These are phyloP conservation scores for Evansstolkia leycettana DNA, from an alignment of 495 filamentous ascomycete genomes.

Conservation along the genomic window DNA sequence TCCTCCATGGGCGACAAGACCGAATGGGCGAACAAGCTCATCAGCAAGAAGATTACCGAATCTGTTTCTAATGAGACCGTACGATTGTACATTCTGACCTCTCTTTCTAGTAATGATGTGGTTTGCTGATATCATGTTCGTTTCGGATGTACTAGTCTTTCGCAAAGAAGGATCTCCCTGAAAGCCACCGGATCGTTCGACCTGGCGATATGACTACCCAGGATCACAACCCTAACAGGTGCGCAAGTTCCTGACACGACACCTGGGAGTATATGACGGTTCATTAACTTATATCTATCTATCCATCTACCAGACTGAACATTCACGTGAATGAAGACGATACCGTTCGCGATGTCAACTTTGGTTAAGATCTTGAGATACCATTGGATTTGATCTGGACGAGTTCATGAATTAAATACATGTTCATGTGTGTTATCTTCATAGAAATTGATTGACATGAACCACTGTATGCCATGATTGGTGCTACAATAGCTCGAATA, in stretches of 20 bases:
- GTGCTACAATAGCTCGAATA: too few species aligned
- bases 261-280: too few species aligned
- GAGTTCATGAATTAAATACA: too few species aligned
- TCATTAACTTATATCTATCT: too few species aligned
- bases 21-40: conserved; percentile 62
- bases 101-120: conserved; percentile 1
- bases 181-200: conserved; percentile 52
- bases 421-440: too few species aligned
- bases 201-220: conserved; percentile 49
- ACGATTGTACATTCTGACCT: conserved; percentile 13
- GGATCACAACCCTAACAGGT: conserved; percentile 50
- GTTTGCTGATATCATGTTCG: too few species aligned
- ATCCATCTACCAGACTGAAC: conserved; percentile 53
- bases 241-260: too few species aligned
- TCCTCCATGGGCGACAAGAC: conserved; percentile 39
- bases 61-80: conserved; percentile 33
- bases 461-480: too few species aligned
- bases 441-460: too few species aligned
- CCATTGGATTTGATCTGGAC: too few species aligned
- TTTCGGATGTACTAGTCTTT: too few species aligned
- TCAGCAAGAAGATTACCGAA: conserved; percentile 59
- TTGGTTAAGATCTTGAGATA: conserved; percentile 24
- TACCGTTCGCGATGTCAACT: conserved; percentile 57
- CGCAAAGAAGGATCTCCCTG: conserved; percentile 60
- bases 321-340: conserved; percentile 61